Evolutionary conservation across 208 protist genomes (phyloP).

Genomic region (Leishmania tarentolae): DNA sequence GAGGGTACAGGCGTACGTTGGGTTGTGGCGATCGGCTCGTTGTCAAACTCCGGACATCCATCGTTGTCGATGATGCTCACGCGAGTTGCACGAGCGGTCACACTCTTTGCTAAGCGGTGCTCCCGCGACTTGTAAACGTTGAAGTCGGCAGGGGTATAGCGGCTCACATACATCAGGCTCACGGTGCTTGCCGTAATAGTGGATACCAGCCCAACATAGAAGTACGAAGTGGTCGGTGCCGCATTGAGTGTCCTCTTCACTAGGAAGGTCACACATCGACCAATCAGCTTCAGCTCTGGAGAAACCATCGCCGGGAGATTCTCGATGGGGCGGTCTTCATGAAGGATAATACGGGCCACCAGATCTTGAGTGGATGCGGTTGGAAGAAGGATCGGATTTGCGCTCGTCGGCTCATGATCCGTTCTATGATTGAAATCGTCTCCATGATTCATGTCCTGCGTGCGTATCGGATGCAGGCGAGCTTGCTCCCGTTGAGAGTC

Average conservation of each 20-base stretch:
- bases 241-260: conserved; percentile 34
- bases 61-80: not conserved
- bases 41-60: not conserved
- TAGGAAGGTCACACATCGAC: conserved; percentile 64
- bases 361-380: conserved; percentile 26
- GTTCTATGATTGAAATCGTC: not conserved
- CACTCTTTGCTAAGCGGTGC: not conserved
- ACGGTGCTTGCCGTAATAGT: conserved; percentile 65
- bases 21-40: not conserved
- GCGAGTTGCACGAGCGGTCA: no score
- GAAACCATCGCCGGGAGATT: conserved; percentile 56
- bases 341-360: conserved; percentile 39
- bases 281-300: conserved; percentile 78
- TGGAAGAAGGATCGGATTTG: not conserved
- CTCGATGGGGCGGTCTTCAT: conserved; percentile 50
- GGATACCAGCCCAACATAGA: conserved; percentile 66
- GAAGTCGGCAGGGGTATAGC: conserved; percentile 67
- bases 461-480: not conserved
- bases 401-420: not conserved
- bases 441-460: no score
- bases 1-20: no score
- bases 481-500: not conserved
- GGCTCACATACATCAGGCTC: conserved; percentile 57
- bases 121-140: conserved; percentile 24
- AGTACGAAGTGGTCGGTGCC: conserved; percentile 31